phyloP scores from a whole-genome alignment of 2,329 filamentous ascomycete genomes.

The Calcarisporium arbuscula region DNA sequence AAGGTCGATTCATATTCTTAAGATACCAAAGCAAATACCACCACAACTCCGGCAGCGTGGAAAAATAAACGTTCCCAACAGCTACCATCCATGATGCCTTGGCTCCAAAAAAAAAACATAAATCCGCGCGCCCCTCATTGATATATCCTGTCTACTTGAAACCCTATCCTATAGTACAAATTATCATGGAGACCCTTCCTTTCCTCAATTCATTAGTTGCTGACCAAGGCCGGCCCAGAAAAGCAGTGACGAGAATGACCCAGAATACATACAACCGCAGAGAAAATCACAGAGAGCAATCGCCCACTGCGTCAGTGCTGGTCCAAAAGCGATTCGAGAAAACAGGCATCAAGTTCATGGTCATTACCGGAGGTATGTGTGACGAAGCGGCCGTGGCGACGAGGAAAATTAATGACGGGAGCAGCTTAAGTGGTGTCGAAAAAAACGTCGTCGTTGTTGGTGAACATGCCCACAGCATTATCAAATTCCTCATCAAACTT shows the following conservation, averaged over 20 bases:
- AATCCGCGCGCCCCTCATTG: conserved; percentile 13
- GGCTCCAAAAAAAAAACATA: conserved; percentile 11
- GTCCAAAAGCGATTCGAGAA: too few species aligned
- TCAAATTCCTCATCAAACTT: conserved; percentile 51
- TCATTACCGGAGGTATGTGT: conserved; percentile 3
- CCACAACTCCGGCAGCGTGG: conserved; percentile 9
- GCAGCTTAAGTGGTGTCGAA: conserved; percentile 33
- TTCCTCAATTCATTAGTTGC: not conserved
- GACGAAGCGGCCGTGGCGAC: too few species aligned
- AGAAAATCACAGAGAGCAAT: too few species aligned
- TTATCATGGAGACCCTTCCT: not conserved
- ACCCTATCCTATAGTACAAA: conserved; percentile 5
- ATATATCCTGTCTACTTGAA: conserved; percentile 5
- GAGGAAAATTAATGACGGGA: too few species aligned
- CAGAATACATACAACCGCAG: too few species aligned
- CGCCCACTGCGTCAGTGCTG: too few species aligned
- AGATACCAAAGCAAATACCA: conserved; percentile 10
- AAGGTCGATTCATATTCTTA: conserved; percentile 17
- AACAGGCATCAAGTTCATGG: too few species aligned
- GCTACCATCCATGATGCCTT: conserved; percentile 7
- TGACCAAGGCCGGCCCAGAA: too few species aligned
- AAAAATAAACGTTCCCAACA: conserved; percentile 2
- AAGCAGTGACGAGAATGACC: too few species aligned
- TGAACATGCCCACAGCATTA: conserved; percentile 44
- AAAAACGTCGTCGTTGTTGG: conserved; percentile 44